phyloP scores from a whole-genome alignment of 306 rosid genomes.

The Cucumis melo region DNA sequence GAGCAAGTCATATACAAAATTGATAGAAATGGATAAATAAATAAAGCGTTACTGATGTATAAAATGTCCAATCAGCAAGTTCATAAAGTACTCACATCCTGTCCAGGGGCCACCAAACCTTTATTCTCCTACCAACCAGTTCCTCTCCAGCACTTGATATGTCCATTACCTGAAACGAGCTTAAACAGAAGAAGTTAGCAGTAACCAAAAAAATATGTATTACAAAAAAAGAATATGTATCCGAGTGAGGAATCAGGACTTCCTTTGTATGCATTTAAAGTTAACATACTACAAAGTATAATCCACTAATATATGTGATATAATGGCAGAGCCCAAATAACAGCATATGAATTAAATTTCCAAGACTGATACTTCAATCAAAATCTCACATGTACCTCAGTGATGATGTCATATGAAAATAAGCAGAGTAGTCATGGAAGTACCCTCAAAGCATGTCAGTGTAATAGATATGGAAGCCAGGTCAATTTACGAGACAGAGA shows the following conservation, averaged over 20 bases:
- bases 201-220: not conserved
- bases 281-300: not conserved
- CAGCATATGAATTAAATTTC: not conserved
- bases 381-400: not conserved
- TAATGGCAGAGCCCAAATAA: not conserved
- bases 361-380: not conserved
- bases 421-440: not conserved
- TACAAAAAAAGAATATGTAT: not conserved
- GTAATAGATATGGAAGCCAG: not conserved
- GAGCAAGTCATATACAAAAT: not conserved
- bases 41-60: not conserved
- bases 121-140: constrained; percentile 47
- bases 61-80: constrained; percentile 4
- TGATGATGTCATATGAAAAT: not conserved
- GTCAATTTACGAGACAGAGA: not conserved
- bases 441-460: not conserved
- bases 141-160: constrained; percentile 10
- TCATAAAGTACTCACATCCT: constrained; percentile 33
- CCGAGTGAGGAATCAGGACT: not conserved
- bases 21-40: not conserved
- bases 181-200: not conserved
- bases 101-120: constrained; percentile 85
- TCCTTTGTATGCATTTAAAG: not conserved
- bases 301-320: not conserved
- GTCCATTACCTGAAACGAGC: constrained; percentile 27